Conservation (phyloP, 495 filamentous ascomycete species). For the Hypomontagnella monticulosa region DNA sequence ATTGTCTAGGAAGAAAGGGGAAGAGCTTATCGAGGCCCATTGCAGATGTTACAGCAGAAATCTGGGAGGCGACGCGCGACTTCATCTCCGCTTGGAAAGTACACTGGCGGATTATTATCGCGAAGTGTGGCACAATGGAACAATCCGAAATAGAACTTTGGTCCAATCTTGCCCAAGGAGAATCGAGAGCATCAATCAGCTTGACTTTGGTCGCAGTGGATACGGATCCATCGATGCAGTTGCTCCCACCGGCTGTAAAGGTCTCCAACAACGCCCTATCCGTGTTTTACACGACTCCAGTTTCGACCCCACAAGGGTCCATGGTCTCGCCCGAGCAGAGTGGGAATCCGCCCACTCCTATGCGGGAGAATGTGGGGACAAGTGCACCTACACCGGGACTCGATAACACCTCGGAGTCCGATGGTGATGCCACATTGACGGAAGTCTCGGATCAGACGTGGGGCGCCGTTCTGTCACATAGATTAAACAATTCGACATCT, state of each 20-base stretch:
- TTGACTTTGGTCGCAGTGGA: conserved; percentile 73
- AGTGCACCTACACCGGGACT: conserved; percentile 69
- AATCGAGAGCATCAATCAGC: conserved; percentile 57
- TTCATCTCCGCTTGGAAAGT: conserved; percentile 76
- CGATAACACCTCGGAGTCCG: conserved; percentile 61
- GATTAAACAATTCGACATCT: conserved; percentile 72
- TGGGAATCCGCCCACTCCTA: conserved; percentile 59
- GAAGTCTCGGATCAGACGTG: conserved; percentile 85
- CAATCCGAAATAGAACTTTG: conserved; percentile 76
- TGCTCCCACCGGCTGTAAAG: conserved; percentile 63
- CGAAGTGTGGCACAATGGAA: conserved; percentile 76
- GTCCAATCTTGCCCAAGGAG: conserved; percentile 55
- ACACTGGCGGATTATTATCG: conserved; percentile 82
- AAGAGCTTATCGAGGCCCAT: conserved; percentile 64
- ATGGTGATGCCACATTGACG: conserved; percentile 76
- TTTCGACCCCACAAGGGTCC: conserved; percentile 65
- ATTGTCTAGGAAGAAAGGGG: conserved; percentile 75
- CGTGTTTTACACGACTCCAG: conserved; percentile 61
- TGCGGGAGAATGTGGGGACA: conserved; percentile 53
- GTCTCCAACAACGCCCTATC: conserved; percentile 53
- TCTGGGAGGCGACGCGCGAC: conserved; percentile 85
- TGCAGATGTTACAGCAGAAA: conserved; percentile 74
- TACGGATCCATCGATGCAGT: conserved; percentile 69
- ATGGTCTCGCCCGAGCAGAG: conserved; percentile 66
- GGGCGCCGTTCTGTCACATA: conserved; percentile 76